Evolutionary conservation across 2,329 filamentous ascomycete genomes (phyloP).

Genomic region (Chaetomiaceae sp.): DNA sequence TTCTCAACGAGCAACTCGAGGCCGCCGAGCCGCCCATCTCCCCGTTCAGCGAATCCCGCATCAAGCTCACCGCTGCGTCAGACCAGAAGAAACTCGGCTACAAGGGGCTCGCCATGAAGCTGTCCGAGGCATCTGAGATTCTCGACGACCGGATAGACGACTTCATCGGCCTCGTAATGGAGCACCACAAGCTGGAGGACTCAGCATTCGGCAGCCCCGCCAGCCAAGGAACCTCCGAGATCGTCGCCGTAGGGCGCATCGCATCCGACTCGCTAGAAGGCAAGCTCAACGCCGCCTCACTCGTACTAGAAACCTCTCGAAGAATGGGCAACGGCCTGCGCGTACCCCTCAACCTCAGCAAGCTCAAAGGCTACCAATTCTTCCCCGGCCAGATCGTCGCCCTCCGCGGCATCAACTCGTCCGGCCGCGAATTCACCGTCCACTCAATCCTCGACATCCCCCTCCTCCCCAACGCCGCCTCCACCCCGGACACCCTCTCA

Average conservation of each 20-base stretch:
- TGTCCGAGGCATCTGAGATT: constrained; percentile 86
- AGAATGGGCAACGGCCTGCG: constrained; percentile 77
- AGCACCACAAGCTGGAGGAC: constrained; percentile 71
- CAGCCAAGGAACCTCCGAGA: constrained; percentile 75
- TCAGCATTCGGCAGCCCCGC: constrained; percentile 83
- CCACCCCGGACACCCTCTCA: constrained; percentile 60
- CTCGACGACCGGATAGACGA: constrained; percentile 94
- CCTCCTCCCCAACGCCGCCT: constrained; percentile 69
- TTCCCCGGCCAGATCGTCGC: constrained; percentile 95
- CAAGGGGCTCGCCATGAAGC: constrained; percentile 90
- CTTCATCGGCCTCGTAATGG: constrained; percentile 69
- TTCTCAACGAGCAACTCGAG: constrained; percentile 71
- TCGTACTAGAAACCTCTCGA: constrained; percentile 85
- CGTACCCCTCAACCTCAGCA: constrained; percentile 72
- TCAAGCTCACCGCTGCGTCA: constrained; percentile 80
- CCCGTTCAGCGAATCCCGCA: constrained; percentile 68
- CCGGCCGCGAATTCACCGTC: constrained; percentile 77
- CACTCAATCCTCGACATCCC: constrained; percentile 72
- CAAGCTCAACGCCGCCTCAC: constrained; percentile 76
- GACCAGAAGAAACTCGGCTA: constrained; percentile 89
- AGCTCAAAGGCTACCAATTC: constrained; percentile 68
- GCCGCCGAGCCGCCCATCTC: constrained; percentile 65
- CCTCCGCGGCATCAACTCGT: constrained; percentile 78
- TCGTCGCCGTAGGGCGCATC: constrained; percentile 87
- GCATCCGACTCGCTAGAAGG: constrained; percentile 84